These are phyloP conservation scores for Ceratocystis destructans DNA, from an alignment of 2,329 filamentous ascomycete genomes.

Conservation along the genomic window DNA sequence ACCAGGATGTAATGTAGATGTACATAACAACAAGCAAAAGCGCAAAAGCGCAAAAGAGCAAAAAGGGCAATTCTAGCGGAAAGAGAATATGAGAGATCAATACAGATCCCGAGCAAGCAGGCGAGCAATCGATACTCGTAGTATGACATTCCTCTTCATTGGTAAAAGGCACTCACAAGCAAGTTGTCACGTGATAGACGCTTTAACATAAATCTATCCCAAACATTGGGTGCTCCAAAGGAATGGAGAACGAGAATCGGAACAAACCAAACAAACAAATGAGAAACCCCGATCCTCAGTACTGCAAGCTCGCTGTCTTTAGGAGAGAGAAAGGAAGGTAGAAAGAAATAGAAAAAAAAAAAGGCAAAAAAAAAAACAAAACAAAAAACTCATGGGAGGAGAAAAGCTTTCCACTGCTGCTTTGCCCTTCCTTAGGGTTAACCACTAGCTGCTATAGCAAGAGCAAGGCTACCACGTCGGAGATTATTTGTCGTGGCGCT, in stretches of 20 bases:
- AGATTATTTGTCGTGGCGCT: not conserved
- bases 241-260: too few relatives aligned
- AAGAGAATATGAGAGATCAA: too few relatives aligned
- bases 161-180: not conserved
- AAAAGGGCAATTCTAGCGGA: not conserved
- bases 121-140: not conserved
- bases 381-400: not conserved
- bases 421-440: not conserved
- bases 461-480: not conserved
- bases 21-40: not conserved
- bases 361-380: constrained; percentile 5
- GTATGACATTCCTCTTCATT: not conserved
- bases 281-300: too few relatives aligned
- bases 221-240: too few relatives aligned
- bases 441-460: not conserved
- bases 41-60: not conserved
- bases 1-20: not conserved
- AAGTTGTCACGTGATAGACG: too few relatives aligned
- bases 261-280: too few relatives aligned
- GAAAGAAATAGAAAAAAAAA: too few relatives aligned
- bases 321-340: not conserved
- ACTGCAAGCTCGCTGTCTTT: too few relatives aligned
- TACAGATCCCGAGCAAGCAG: not conserved
- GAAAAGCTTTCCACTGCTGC: not conserved
- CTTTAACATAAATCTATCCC: too few relatives aligned